These are phyloP conservation scores for Hyphopichia burtonii DNA, from an alignment of 1,139 yeast genomes.

Conservation along the genomic window DNA sequence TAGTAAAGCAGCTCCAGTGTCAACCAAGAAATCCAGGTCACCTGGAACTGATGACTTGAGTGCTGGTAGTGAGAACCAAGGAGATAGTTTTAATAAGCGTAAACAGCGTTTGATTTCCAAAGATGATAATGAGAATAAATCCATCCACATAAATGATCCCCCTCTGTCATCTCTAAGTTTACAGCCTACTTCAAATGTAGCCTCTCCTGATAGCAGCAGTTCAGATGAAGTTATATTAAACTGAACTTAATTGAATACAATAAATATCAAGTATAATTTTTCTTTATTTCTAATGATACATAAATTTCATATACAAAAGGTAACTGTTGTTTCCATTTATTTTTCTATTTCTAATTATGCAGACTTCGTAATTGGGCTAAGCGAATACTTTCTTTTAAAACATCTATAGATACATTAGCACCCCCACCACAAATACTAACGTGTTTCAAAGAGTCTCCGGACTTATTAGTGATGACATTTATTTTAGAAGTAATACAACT, in stretches of 20 bases:
- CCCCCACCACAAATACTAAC: slow-evolving; percentile 43
- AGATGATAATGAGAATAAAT: slow-evolving; percentile 22
- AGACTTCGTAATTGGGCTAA: slow-evolving; percentile 34
- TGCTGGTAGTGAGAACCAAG: slow-evolving; percentile 11
- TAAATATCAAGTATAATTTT: background rate
- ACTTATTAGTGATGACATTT: slow-evolving; percentile 30
- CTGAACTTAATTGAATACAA: background rate
- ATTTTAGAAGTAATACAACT: slow-evolving; percentile 43
- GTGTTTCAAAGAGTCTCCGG: slow-evolving; percentile 20
- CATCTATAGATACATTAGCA: slow-evolving; percentile 45
- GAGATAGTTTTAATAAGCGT: slow-evolving; percentile 24
- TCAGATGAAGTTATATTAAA: slow-evolving; percentile 1
- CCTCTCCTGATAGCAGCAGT: slow-evolving; percentile 2
- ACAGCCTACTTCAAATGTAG: slow-evolving; percentile 1
- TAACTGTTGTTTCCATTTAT: no score
- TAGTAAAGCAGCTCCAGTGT: background rate
- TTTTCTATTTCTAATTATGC: no score
- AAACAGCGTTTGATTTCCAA: slow-evolving; percentile 37
- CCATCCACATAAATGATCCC: slow-evolving; percentile 17
- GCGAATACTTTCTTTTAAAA: slow-evolving; percentile 44
- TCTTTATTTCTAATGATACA: background rate
- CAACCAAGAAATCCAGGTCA: slow-evolving; percentile 19
- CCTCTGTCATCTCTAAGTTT: background rate
- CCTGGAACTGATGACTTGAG: slow-evolving; percentile 13
- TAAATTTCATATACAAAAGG: no score